Evolutionary conservation across 192 early-diverging fungal species (phyloP), one percentile per base, ranked within the genome.

Genomic region (Pecoramyces ruminantium): DNA sequence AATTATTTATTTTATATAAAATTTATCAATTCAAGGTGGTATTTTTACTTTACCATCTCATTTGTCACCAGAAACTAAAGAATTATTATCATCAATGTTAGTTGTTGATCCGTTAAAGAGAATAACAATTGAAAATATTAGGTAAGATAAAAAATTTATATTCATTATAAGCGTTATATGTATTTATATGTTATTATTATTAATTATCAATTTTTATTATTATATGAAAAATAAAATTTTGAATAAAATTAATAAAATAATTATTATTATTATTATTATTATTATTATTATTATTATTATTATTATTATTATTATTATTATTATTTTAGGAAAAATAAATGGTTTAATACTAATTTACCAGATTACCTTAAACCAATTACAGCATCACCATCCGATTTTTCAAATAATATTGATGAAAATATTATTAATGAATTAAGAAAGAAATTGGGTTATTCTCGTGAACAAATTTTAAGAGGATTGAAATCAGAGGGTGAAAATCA

Each of bases 31-130:
- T n/a, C n/a, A n/a, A 93, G 92, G 93, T 28, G 98, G 98, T 21
- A 93, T 97, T 29, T 99, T 96, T 83, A 90, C 93, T 13, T 89
- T 96, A 79, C 97, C 97, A 8, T 91, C 93, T 0, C 96, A 94
- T 80, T 87, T 99, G 14, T 94, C 94, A 28, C 87, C 90, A 18
- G 94, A 94, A 39, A 93, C 95, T 12, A 94, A 95, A 81, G 86
- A 88, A 15, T 87, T 99, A 13, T 84, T 99, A 77, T 89, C 92
- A 13, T 91, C 94, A 14, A 97, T 99, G 94, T 85, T 99, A 80
- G 92, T 95, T 27, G 98, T 99, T 21, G 96, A 99, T 82, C 98
- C 98, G 9, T 86, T 98, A 29, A 96, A 98, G 85, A 93, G 98
- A 29, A 95, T 95, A 82, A 95, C 97, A 4, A 93, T 99, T 80